Conservation (phyloP, 2,329 filamentous ascomycete genomes). For the Onygenales sp. region DNA sequence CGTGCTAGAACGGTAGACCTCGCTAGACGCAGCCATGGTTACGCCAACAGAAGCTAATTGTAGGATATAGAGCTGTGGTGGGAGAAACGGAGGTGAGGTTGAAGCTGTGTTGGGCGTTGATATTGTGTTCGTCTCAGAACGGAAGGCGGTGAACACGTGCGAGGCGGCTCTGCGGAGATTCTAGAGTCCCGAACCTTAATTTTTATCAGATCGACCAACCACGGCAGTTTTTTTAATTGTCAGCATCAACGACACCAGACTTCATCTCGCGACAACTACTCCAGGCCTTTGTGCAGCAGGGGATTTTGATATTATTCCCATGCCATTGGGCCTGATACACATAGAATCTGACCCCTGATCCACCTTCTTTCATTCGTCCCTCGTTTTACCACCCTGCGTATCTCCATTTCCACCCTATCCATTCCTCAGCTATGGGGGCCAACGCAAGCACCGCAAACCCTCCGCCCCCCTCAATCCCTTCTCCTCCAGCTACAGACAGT, state of each 20-base stretch:
- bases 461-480: background rate
- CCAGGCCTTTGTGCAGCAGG: background rate
- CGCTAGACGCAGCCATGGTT: conserved; percentile 24
- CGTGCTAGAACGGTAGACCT: conserved; percentile 82
- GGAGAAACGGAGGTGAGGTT: background rate
- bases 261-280: background rate
- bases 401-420: conserved; percentile 1
- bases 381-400: background rate
- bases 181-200: background rate
- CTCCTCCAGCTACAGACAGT: conserved; percentile 14
- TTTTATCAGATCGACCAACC: background rate
- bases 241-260: background rate
- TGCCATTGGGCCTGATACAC: background rate
- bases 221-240: background rate
- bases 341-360: background rate
- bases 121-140: background rate
- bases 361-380: conserved; percentile 6
- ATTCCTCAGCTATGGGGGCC: conserved; percentile 24
- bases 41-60: background rate
- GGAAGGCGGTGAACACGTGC: background rate
- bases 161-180: conserved; percentile 1
- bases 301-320: no score
- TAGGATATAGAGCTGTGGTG: background rate
- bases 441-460: conserved; percentile 23
- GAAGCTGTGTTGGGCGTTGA: background rate